These are phyloP conservation scores for Gossypium arboreum DNA, from an alignment of 345 rosid species.

Conservation along the genomic window DNA sequence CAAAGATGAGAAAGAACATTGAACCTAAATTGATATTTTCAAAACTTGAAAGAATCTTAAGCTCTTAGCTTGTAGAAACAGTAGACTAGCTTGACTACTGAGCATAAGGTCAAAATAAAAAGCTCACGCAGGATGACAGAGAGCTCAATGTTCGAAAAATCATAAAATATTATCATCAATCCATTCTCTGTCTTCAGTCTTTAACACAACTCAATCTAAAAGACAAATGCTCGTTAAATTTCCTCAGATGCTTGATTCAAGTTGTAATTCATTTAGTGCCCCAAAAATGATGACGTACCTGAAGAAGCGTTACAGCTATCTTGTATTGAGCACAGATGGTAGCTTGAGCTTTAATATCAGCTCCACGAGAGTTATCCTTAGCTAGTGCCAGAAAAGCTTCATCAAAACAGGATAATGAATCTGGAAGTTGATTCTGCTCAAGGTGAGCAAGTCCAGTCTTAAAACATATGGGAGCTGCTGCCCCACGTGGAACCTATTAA, in stretches of 20 bases:
- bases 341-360: conserved; percentile 92
- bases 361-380: conserved; percentile 95
- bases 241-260: not conserved
- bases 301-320: conserved; percentile 87
- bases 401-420: conserved; percentile 92
- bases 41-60: not conserved
- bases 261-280: conserved; percentile 4
- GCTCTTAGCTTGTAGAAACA: not conserved
- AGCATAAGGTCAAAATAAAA: not conserved
- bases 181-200: not conserved
- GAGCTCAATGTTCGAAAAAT: conserved; percentile 3
- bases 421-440: conserved; percentile 96
- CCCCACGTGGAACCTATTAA: conserved; percentile 89
- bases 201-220: not conserved
- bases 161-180: not conserved
- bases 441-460: conserved; percentile 95
- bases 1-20: not conserved
- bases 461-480: conserved; percentile 88
- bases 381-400: conserved; percentile 97
- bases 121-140: not conserved
- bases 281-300: conserved; percentile 37
- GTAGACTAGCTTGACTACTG: not conserved
- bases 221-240: not conserved
- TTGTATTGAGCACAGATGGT: conserved; percentile 98
- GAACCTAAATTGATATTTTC: not conserved